Base-by-base conservation (phyloP, 192 early-diverging fungal genomes). In the Podila epigama region DNA sequence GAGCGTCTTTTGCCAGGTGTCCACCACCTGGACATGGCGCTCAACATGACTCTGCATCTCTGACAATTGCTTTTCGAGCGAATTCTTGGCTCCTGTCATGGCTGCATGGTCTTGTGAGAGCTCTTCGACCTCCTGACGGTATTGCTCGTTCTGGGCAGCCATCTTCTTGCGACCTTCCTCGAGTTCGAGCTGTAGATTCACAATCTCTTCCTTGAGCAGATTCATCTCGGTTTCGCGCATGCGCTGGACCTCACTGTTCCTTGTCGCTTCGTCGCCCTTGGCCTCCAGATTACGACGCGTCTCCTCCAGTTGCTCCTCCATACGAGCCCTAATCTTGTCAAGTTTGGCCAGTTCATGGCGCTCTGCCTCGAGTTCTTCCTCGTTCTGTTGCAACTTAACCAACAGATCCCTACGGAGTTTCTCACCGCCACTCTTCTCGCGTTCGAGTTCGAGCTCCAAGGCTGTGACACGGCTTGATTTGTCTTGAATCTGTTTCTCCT, bases 191-290 rank as follows among this genome's bases (percentile, higher is more conserved):
- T 85, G 71, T 4, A 75, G 54, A 15, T 81, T 79, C 9, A 29
- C 52, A 44, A 90, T 85, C 70, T 89, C 83, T 16, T 69, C 70
- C 34, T 85, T 84, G 32, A 90, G 80, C 40, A 69, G 68, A 1
- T 79, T 60, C 61, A 90, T 60, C 68, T 89, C 89, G 25, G 69
- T 75, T 69, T 90, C 89, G 22, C 88, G 88, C 71, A 87, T 68
- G 20, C 84, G 79, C 13, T 85, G 83, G 31, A 89, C 72, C 68
- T 90, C 87, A 0, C 75, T 73, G 58, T 88, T 82, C 44, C 84
- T 84, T 36, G 88, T 84, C 65, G 86, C 82, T 50, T 88, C 84
- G 39, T 89, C 89, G 51, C 81, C 83, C 72, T 85, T 86, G 57
- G 86, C 87, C 60, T 87, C 87, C n/a, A 88, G 73, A 8, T 82